Evolutionary conservation across 192 early-diverging fungal species (phyloP).

Genomic region (Backusella australiensis): DNA sequence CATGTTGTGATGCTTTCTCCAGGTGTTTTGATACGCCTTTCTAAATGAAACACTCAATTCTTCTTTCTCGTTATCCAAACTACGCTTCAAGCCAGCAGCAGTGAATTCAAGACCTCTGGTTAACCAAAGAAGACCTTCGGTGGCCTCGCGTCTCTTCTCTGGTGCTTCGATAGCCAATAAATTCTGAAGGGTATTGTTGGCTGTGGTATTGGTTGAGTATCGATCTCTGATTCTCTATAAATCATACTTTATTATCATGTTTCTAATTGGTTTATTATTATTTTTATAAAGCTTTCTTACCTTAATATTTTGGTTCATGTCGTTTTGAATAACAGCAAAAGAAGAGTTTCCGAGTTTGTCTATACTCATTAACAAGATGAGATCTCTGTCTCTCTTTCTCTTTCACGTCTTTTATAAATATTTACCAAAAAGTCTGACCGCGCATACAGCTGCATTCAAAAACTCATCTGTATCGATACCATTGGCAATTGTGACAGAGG

Average conservation of each 20-base stretch:
- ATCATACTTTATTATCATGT: neutral
- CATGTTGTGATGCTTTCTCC: conserved; percentile 62
- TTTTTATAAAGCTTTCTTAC: conserved; percentile 35
- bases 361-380: conserved; percentile 16
- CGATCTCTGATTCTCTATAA: conserved; percentile 72
- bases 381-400: neutral
- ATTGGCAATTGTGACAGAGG: conserved; percentile 56
- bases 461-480: conserved; percentile 69
- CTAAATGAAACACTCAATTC: conserved; percentile 67
- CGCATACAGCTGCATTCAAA: conserved; percentile 66
- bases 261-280: neutral
- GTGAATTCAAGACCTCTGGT: conserved; percentile 70
- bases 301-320: conserved; percentile 85
- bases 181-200: conserved; percentile 75
- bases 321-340: conserved; percentile 77
- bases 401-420: neutral
- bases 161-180: conserved; percentile 66
- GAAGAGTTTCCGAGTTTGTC: conserved; percentile 64
- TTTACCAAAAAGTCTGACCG: conserved; percentile 68
- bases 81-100: conserved; percentile 56
- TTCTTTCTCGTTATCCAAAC: conserved; percentile 43
- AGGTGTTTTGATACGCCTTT: conserved; percentile 61
- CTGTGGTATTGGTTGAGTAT: conserved; percentile 54
- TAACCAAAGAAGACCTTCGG: conserved; percentile 89
- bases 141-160: conserved; percentile 75